These are phyloP conservation scores for Coffea canephora DNA, from an alignment of 257 asterid species.

Conservation along the genomic window DNA sequence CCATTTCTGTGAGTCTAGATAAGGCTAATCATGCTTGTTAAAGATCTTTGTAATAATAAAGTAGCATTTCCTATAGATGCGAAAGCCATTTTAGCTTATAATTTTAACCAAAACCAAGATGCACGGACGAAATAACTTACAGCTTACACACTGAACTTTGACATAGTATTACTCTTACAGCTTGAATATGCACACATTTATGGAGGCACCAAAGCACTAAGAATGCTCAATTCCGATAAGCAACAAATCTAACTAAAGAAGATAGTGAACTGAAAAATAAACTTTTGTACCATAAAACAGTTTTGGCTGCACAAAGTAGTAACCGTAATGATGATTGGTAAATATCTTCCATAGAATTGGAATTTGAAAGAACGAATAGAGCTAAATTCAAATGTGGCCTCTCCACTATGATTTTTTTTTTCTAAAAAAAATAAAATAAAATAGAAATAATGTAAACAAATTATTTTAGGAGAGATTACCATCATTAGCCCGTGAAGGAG, in stretches of 20 bases:
- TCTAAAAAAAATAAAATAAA: background rate
- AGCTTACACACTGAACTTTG: background rate
- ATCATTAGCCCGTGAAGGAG: constrained; percentile 88
- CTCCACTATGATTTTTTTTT: background rate
- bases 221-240: background rate
- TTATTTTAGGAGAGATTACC: constrained; percentile 39
- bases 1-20: background rate
- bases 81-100: too few relatives aligned
- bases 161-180: background rate
- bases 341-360: background rate
- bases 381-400: background rate
- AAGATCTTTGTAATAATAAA: background rate
- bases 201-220: background rate
- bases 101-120: background rate
- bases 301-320: background rate
- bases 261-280: background rate
- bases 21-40: background rate
- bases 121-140: background rate
- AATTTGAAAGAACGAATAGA: too few relatives aligned
- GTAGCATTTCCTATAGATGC: too few relatives aligned
- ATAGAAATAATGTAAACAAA: background rate
- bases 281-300: background rate
- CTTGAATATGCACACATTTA: background rate
- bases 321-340: background rate
- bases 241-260: background rate